Evolutionary conservation across 345 rosid genomes (phyloP).

Genomic region (Moricandia arvensis): DNA sequence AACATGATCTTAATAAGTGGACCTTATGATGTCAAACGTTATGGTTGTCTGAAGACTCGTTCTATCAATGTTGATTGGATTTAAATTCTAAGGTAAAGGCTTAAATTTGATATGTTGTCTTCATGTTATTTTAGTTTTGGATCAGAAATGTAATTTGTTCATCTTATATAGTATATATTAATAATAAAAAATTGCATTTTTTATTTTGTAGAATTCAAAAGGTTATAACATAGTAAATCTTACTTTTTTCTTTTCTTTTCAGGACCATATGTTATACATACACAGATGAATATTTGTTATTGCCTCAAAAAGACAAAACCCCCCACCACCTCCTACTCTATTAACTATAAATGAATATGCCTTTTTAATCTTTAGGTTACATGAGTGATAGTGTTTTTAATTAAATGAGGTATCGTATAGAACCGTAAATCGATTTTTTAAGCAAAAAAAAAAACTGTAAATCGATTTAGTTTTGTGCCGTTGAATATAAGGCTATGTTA

Average conservation of each 20-base stretch:
- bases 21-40: neutral
- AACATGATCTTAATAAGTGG: conserved; percentile 4
- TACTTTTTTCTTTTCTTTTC: neutral
- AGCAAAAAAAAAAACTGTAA: too few species aligned
- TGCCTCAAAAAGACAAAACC: neutral
- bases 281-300: neutral
- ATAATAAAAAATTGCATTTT: neutral
- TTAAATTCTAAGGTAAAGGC: neutral
- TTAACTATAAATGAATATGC: too few species aligned
- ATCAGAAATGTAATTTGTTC: too few species aligned
- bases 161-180: too few species aligned
- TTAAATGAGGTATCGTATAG: too few species aligned
- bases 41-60: neutral
- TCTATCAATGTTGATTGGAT: neutral
- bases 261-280: neutral
- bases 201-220: neutral
- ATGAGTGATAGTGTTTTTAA: too few species aligned
- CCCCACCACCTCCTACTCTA: neutral
- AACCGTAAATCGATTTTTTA: neutral
- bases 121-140: too few species aligned
- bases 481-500: neutral
- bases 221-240: neutral
- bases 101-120: too few species aligned
- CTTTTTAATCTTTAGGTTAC: too few species aligned
- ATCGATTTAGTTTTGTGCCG: neutral